Base-by-base conservation (phyloP, 2,329 filamentous ascomycete species). In the Xylaria sp. region DNA sequence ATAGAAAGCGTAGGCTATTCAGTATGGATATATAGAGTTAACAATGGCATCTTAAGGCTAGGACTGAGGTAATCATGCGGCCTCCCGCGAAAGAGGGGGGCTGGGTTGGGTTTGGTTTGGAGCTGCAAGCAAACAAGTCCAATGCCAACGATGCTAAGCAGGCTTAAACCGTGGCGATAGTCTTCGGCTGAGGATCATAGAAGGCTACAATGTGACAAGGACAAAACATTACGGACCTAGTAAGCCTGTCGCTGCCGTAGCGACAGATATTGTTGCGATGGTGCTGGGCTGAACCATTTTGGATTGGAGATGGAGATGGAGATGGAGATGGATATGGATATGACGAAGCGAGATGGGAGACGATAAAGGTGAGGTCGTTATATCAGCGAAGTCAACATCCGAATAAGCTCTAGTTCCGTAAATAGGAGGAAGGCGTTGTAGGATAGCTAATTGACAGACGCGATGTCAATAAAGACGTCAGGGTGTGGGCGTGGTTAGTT, bases 1-100 rank as follows among this genome's bases (percentile, higher is more conserved):
- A 82, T 90, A 92, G 74, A 88, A 79, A 72, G 86, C 89, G 76
- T 92, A 92, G 74, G 87, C 88, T 90, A 25, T 73, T 32, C 40
- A n/a, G 16, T 5, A 10, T 62, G 54, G 27, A 55, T 27, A 62
- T 27, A 18, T 18, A 4, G 47, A 4, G 47, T 69, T 21, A 75
- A 47, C 32, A 64, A 62, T 69, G 44, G 69, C 64, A 66, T 54
- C 69, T 76, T 71, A 69, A 48, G 37, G 50, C 42, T 4, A n/a
- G 62, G 29, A 23, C 44, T 5, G 16, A n/a, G 58, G 27, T 12
- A 13, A 18, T 13, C 29, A 16, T 40, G 16, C 21, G 9, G 42
- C 12, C 60, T 37, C 50, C 50, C 40, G 18, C 40, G 40, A 44
- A 6, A 44, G 40, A 44, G 18, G 13, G 2, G 9, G 6, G n/a